Base-by-base conservation (phyloP, 768 basidiomycete species). In the Lactarius trivialis region DNA sequence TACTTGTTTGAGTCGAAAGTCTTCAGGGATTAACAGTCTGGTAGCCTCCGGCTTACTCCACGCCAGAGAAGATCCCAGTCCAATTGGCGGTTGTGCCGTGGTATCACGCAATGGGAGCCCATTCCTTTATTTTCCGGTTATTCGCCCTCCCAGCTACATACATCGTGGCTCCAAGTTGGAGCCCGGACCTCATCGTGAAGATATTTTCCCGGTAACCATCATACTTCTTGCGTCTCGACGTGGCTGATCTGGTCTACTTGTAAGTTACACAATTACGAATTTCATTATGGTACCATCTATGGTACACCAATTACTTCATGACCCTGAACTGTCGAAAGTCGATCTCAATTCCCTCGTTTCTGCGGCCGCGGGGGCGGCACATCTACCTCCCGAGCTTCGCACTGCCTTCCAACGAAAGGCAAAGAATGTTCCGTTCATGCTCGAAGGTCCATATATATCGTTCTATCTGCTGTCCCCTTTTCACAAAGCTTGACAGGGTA, bases 71-170 rank as follows among this genome's bases (percentile, higher is more conserved):
- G 32, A 70, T 78, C 4, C 81, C 83, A 3, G 71, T 84, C 6
- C 65, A 66, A 0, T 77, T 91, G 50, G 84, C 77, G 0, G 83
- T 84, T 62, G 72, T 91, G 1, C 89, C 89, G 0, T 75, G 90
- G 41, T 82, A 88, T 65, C 89, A 91, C 65, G 73, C 78, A 0
- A 88, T 82, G 66, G 90, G 79, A 1, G 74, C 88, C n/a, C 80
- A 86, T 59, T 56, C 73, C 1, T 77, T 79, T 61, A 71, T 74
- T 11, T 79, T 89, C 69, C 79, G 81, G 24, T 65, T 75, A 0
- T 78, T 83, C 54, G 66, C 82, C 15, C 21, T 67, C 0, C 84
- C 81, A 0, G 60, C 64, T 9, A 85, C 86, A 0, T 55, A 78
- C 2, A 71, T 89, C 12, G 70, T 89, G 48, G 69, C 89, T n/a